Evolutionary conservation across 139 green algal species (phyloP), one percentile per base, ranked within the genome.

Genomic region (Auxenochlorella pyrenoidosa): DNA sequence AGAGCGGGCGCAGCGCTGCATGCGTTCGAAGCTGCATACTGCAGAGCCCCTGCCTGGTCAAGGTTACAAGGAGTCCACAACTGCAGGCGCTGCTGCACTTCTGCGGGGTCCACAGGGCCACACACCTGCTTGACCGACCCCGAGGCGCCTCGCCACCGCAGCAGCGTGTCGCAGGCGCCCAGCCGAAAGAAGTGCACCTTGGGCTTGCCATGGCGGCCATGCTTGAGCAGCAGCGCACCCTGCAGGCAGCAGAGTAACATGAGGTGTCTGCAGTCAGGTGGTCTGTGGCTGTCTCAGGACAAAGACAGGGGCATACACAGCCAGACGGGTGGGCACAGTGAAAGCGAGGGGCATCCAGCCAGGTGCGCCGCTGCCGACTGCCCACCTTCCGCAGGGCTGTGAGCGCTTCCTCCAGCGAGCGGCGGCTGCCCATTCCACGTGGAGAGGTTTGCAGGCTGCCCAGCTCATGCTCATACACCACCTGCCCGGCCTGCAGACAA

Each of bases 111-210:
- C n/a, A n/a, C n/a, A n/a, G n/a, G n/a, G n/a, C n/a, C 71, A 28
- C 54, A 30, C 80, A 86, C 82, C 83, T 87, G 83, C n/a, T 88
- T 83, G 36, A 86, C 26, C 10, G 89, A 85, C 34, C 91, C 90
- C 13, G 84, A 88, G 54, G 89, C 78, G 1, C 88, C 90, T 5
- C 83, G 72, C 95, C 95, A 98, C 5, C 90, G 86, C 71, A 98
- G 92, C 88, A 94, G 88, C 26, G 79, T 92, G 84, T 95, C 93
- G 76, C 94, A 91, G 21, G 89, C 82, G 21, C 86, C 89, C 47
- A 98, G 83, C 26, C 93, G 82, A 86, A 98, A 98, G 78, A 91
- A 94, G 76, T 97, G 95, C 47, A 92, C 87, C 88, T 97, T 98
- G 36, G 95, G 95, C 70, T 89, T 90, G 54, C 95, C 95, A 63